Evolutionary conservation across 208 protist species (phyloP).

Genomic region (Leishmania guyanensis): DNA sequence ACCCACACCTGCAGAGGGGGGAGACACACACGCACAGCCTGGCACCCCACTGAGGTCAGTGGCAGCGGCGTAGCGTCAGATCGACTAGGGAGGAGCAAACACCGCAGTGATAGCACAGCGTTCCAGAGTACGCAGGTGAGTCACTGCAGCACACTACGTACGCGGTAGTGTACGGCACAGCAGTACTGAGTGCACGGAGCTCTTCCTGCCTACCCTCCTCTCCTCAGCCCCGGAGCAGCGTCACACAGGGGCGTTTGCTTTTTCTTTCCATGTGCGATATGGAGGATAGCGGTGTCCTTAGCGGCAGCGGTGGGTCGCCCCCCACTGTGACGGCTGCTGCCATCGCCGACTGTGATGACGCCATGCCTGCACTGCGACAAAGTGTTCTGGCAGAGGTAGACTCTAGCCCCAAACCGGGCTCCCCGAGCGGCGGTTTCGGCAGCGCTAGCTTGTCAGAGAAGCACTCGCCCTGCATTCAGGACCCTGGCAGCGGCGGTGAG

Average conservation of each 20-base stretch:
- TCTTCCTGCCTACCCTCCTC: not conserved
- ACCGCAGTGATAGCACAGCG: not conserved
- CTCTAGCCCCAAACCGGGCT: not conserved
- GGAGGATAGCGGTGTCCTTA: not conserved
- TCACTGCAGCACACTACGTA: not conserved
- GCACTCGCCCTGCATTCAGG: not conserved
- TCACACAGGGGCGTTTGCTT: not conserved
- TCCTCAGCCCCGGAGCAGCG: not conserved
- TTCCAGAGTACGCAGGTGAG: not conserved
- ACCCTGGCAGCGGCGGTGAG: not conserved
- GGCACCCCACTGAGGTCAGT: not conserved
- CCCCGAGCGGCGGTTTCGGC: slow-evolving; percentile 1
- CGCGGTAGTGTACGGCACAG: not conserved
- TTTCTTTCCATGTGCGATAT: not conserved
- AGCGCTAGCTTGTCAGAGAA: not conserved
- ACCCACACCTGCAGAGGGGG: not conserved
- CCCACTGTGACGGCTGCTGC: not conserved
- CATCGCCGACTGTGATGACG: not conserved
- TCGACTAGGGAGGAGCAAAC: not conserved
- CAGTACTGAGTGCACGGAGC: not conserved
- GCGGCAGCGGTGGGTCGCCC: not conserved
- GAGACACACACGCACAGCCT: not conserved
- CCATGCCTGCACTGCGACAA: slow-evolving; percentile 1
- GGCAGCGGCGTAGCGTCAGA: too few species aligned
- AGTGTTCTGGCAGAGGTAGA: not conserved